phyloP scores from a whole-genome alignment of 2,329 filamentous ascomycete species.

The Ceratocystis harringtonii region DNA sequence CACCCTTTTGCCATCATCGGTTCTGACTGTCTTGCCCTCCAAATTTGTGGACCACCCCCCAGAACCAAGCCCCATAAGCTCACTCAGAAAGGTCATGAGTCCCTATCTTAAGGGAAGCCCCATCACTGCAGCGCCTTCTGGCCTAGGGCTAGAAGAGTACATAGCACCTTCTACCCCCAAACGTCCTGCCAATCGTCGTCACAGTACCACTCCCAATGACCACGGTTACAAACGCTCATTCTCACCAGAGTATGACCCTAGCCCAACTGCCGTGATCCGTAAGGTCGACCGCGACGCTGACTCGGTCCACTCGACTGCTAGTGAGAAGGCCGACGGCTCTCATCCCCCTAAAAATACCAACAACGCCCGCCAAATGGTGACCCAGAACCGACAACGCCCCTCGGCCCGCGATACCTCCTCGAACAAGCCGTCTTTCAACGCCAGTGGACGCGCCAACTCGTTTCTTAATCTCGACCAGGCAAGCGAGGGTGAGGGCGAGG shows the following conservation, averaged over 20 bases:
- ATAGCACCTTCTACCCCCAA: slow-evolving; percentile 11
- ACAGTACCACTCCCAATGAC: slow-evolving; percentile 15
- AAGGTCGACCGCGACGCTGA: slow-evolving; percentile 38
- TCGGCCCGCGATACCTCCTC: slow-evolving; percentile 25
- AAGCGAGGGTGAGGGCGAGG: slow-evolving; percentile 37
- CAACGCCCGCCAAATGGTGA: not conserved
- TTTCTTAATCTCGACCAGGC: slow-evolving; percentile 35
- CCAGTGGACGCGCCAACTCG: slow-evolving; percentile 30
- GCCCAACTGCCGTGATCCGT: slow-evolving; percentile 55
- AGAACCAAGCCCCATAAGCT: slow-evolving; percentile 55
- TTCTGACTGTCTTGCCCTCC: slow-evolving; percentile 27
- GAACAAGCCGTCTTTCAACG: slow-evolving; percentile 23
- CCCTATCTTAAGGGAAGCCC: slow-evolving; percentile 46
- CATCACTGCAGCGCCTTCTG: slow-evolving; percentile 1
- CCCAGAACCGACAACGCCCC: slow-evolving; percentile 2
- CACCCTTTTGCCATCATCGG: slow-evolving; percentile 19
- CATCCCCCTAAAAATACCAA: not conserved
- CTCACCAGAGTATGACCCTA: slow-evolving; percentile 61
- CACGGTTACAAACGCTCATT: slow-evolving; percentile 40
- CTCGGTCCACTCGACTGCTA: slow-evolving; percentile 19
- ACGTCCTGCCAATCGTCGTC: slow-evolving; percentile 6
- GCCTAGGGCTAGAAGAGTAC: slow-evolving; percentile 13
- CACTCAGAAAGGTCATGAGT: slow-evolving; percentile 73
- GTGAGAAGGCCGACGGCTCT: slow-evolving; percentile 8
- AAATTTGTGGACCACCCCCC: slow-evolving; percentile 24